Evolutionary conservation across 805 yeast species (phyloP), one percentile per base, ranked within the genome.

Genomic region (Sugiyamaella marilandica): DNA sequence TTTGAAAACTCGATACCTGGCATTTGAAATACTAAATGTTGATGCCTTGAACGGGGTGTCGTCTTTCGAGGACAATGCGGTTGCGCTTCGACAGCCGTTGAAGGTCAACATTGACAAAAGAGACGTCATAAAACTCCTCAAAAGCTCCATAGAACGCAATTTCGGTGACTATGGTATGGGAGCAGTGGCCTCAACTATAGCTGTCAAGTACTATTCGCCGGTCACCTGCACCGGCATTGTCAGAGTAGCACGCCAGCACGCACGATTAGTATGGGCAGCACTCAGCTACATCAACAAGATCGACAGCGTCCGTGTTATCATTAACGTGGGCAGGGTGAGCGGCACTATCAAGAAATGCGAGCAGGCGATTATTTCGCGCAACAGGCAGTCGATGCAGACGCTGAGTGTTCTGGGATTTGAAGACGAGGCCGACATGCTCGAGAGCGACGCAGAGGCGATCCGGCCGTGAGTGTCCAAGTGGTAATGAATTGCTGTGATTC

Each of bases 291-390:
- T 73, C 5, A 73, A 73, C 37, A 70, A 70, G 29, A 61, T 89
- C 2, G 82, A 75, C 14, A 81, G 77, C 19, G 63, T 63, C 5
- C 68, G 66, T 0, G 78, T 82, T 3, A 75, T 85, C 10, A 66
- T 90, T 13, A 74, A 83, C 51, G 83, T 87, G 29, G 70, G 78
- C 3, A 85, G 84, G 53, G 81, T 87, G 0, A 84, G 95, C 62
- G 98, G 97, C 0, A 89, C 97, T 0, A 90, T 91, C 32, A 84
- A 83, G 64, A 88, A 87, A 63, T 80, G 95, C 58, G 95, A 91
- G 64, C 78, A 82, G 58, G 79, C 74, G 53, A 84, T 90, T 0
- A 81, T 87, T 29, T 66, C 75, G 51, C 73, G 80, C 10, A 49
- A 55, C 35, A 47, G 52, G 35, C 13, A 7, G 13, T 43, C 49